A percentile compares a stretch with the other conserved stretches of the same genome.
phyloP scores from a whole-genome alignment of 202 grass and related monocot genomes.

The Setaria italica region DNA sequence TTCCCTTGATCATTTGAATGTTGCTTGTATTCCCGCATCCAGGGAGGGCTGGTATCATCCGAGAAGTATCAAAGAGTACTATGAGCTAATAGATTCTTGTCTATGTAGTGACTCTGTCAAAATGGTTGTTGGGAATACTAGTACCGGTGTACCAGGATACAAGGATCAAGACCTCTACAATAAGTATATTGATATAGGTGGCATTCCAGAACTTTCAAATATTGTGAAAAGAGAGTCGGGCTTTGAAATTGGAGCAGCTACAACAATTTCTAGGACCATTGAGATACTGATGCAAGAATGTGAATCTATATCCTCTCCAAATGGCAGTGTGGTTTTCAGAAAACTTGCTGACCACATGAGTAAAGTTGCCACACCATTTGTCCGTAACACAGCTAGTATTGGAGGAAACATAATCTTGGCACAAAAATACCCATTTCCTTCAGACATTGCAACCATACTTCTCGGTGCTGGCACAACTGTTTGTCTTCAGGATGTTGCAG shows the following conservation, averaged over 20 bases:
- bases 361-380: conserved; percentile 82
- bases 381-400: conserved; percentile 86
- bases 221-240: conserved; percentile 47
- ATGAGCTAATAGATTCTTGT: conserved; percentile 59
- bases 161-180: conserved; percentile 69
- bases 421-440: conserved; percentile 79
- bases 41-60: conserved; percentile 63
- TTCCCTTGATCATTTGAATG: background rate
- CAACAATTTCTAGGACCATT: conserved; percentile 66
- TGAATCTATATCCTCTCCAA: conserved; percentile 9
- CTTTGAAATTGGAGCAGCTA: conserved; percentile 67
- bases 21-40: background rate
- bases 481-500: conserved; percentile 52
- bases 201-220: conserved; percentile 68
- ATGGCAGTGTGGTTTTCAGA: conserved; percentile 54
- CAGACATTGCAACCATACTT: conserved; percentile 90
- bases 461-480: conserved; percentile 67
- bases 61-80: conserved; percentile 62
- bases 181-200: conserved; percentile 78
- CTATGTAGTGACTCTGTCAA: conserved; percentile 49
- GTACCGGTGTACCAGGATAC: conserved; percentile 64
- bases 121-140: conserved; percentile 78
- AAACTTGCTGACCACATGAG: conserved; percentile 86
- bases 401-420: conserved; percentile 86
- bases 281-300: conserved; percentile 55